Evolutionary conservation across 2,329 filamentous ascomycete species (phyloP).

Genomic region (Colletotrichum horii): DNA sequence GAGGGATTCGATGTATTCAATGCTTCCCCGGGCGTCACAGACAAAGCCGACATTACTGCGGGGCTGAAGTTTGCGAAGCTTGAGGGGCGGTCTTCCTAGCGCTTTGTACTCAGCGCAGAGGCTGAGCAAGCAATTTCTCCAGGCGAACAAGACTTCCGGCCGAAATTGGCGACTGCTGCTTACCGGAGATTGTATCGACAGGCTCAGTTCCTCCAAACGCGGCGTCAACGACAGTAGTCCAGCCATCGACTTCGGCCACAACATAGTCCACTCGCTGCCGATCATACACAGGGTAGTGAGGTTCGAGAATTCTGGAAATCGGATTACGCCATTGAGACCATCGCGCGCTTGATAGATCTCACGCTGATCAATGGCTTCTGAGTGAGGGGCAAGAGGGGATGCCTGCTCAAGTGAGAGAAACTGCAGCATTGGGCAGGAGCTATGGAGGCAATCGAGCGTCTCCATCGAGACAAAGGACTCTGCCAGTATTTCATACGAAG

Average conservation of each 20-base stretch:
- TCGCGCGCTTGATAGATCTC: background rate
- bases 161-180: too few species aligned
- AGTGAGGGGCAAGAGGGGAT: rapidly evolving
- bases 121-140: background rate
- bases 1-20: background rate
- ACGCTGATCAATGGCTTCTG: rapidly evolving
- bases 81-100: background rate
- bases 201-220: background rate
- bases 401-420: background rate
- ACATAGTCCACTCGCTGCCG: background rate
- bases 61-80: background rate
- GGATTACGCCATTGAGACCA: background rate
- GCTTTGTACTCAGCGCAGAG: background rate
- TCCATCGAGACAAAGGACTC: background rate
- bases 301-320: background rate
- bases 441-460: background rate
- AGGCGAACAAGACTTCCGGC: background rate
- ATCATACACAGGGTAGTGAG: background rate
- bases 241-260: background rate
- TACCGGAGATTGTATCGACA: background rate
- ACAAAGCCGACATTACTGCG: rapidly evolving
- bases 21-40: rapidly evolving
- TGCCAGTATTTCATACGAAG: rapidly evolving
- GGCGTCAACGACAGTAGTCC: rapidly evolving
- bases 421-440: background rate